A percentile compares a stretch with the other conserved stretches of the same genome.
phyloP scores from a whole-genome alignment of 2,329 filamentous ascomycete genomes.

The Ophiosphaerella herpotricha region DNA sequence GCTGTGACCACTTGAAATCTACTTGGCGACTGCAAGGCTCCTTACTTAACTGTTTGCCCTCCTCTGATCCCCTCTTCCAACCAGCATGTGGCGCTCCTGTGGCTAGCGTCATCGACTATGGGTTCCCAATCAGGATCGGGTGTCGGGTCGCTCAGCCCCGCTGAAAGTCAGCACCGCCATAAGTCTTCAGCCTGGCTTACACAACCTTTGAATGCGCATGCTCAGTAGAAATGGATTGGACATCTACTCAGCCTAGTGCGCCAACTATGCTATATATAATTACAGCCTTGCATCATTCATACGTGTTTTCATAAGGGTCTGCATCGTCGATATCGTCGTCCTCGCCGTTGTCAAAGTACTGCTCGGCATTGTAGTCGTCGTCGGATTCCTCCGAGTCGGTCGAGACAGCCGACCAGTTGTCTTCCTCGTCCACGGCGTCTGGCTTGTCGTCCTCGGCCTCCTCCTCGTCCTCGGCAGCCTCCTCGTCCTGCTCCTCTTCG shows the following conservation, averaged over 20 bases:
- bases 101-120: constrained; percentile 11
- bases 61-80: background rate
- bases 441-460: constrained; percentile 56
- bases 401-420: constrained; percentile 57
- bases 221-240: constrained; percentile 8
- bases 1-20: background rate
- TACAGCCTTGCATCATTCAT: constrained; percentile 25
- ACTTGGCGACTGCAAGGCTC: background rate
- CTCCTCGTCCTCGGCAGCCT: constrained; percentile 53
- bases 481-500: constrained; percentile 46
- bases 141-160: constrained; percentile 3
- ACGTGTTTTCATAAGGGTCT: constrained; percentile 43
- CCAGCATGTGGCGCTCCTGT: background rate
- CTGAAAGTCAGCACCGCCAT: background rate
- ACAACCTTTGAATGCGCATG: background rate
- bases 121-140: constrained; percentile 9
- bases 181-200: background rate
- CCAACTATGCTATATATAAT: constrained; percentile 6
- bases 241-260: constrained; percentile 23
- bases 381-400: constrained; percentile 68
- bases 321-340: constrained; percentile 53
- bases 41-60: constrained; percentile 3
- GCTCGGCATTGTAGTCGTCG: constrained; percentile 67
- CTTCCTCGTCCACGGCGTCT: constrained; percentile 62
- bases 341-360: constrained; percentile 58